Evolutionary conservation across 2,329 filamentous ascomycete genomes (phyloP).

Genomic region (Plectosphaerella sp.): DNA sequence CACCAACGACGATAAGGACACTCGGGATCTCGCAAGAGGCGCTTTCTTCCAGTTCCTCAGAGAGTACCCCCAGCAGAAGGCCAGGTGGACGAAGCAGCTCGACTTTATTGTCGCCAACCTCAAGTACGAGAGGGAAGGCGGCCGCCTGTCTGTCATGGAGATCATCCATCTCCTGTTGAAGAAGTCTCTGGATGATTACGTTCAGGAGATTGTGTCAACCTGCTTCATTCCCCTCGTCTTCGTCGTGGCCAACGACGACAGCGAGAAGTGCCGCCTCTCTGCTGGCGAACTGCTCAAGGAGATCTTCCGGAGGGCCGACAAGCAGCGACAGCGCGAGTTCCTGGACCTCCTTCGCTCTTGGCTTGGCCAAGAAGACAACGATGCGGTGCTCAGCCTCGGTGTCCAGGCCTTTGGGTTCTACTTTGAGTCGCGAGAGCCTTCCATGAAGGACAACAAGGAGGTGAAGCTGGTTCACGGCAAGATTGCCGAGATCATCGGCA

Average conservation of each 20-base stretch:
- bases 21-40: constrained; percentile 80
- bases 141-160: constrained; percentile 89
- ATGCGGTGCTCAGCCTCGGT: constrained; percentile 65
- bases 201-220: constrained; percentile 74
- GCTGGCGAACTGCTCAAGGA: constrained; percentile 76
- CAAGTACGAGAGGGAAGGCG: constrained; percentile 83
- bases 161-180: constrained; percentile 79
- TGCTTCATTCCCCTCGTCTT: constrained; percentile 86
- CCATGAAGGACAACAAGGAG: constrained; percentile 61
- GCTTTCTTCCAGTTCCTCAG: constrained; percentile 92
- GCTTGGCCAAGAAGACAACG: constrained; percentile 70
- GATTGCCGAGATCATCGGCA: constrained; percentile 47
- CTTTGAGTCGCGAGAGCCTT: constrained; percentile 63
- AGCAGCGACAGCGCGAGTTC: constrained; percentile 67
- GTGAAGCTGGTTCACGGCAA: constrained; percentile 56
- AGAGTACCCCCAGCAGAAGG: constrained; percentile 90
- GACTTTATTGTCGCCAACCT: constrained; percentile 87
- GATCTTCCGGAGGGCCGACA: constrained; percentile 73
- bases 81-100: constrained; percentile 83
- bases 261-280: constrained; percentile 77
- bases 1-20: constrained; percentile 85
- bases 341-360: constrained; percentile 68
- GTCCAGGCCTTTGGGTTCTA: constrained; percentile 81
- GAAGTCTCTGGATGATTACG: constrained; percentile 77
- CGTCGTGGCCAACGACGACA: constrained; percentile 83